These are phyloP conservation scores for Keqinozyma sinolaborantium DNA, from an alignment of 1,139 yeast genomes.

Conservation along the genomic window DNA sequence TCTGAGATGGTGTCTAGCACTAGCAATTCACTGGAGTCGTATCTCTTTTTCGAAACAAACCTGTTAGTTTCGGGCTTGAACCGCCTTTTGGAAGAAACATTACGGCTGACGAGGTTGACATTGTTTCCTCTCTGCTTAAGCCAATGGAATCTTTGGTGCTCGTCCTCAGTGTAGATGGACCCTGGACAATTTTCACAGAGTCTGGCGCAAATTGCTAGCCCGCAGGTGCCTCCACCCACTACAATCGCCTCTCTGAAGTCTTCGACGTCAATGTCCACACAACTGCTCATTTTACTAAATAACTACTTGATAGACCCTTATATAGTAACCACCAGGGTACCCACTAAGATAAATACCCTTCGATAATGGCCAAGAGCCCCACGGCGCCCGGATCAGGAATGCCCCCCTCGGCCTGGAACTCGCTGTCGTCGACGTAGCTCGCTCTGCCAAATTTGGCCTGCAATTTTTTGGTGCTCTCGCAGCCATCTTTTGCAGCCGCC, in stretches of 20 bases:
- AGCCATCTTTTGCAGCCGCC: conserved; percentile 69
- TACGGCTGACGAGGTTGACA: conserved; percentile 20
- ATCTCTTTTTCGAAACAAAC: conserved; percentile 15
- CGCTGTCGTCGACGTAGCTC: conserved; percentile 73
- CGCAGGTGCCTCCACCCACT: conserved; percentile 42
- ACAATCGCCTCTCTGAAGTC: conserved; percentile 29
- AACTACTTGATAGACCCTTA: no score
- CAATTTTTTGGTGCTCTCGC: conserved; percentile 66
- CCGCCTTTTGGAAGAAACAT: conserved; percentile 13
- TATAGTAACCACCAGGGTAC: conserved; percentile 6
- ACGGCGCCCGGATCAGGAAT: conserved; percentile 96
- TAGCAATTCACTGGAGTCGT: conserved; percentile 22
- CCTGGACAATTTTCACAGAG: conserved; percentile 38
- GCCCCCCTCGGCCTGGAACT: conserved; percentile 48
- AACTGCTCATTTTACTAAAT: no score
- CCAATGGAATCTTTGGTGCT: conserved; percentile 43
- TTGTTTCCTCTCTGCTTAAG: conserved; percentile 26
- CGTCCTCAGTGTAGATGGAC: conserved; percentile 38
- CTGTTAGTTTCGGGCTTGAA: conserved; percentile 10
- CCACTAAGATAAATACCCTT: conserved; percentile 37
- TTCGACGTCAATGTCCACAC: conserved; percentile 8
- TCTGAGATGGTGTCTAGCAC: conserved; percentile 30
- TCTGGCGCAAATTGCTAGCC: conserved; percentile 32
- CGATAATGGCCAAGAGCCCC: conserved; percentile 65
- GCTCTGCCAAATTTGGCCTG: conserved; percentile 93